Evolutionary conservation across 148 eudicot genomes (phyloP).

Genomic region (Simmondsia chinensis): DNA sequence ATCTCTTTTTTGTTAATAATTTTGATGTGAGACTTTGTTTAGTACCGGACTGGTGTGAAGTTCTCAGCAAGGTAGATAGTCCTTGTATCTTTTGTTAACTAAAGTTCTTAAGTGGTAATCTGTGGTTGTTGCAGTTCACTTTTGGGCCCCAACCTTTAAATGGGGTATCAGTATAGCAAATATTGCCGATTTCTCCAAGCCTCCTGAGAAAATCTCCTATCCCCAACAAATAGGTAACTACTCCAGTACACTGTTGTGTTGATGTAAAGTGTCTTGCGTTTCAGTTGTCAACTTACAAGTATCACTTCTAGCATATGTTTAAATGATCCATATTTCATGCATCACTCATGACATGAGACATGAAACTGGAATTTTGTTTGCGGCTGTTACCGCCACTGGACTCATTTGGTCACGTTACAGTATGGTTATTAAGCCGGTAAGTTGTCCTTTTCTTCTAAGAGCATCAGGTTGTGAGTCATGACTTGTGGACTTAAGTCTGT

Average conservation of each 20-base stretch:
- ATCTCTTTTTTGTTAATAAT: too few species aligned
- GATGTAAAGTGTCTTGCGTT: too few species aligned
- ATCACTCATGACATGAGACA: not conserved
- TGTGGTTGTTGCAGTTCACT: slow-evolving; percentile 41
- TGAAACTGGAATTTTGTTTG: not conserved
- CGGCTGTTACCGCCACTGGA: slow-evolving; percentile 26
- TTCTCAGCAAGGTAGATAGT: too few species aligned
- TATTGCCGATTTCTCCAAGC: slow-evolving; percentile 32
- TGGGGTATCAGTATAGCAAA: slow-evolving; percentile 37
- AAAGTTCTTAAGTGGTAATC: too few species aligned
- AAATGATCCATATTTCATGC: not conserved
- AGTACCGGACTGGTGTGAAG: too few species aligned
- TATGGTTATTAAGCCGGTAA: slow-evolving; percentile 27
- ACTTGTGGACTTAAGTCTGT: not conserved
- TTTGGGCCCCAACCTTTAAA: slow-evolving; percentile 37
- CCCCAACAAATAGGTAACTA: slow-evolving; percentile 29
- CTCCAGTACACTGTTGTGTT: too few species aligned
- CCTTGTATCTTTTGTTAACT: too few species aligned
- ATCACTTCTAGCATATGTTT: not conserved
- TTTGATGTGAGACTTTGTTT: too few species aligned
- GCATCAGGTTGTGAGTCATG: not conserved
- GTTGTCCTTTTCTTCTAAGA: not conserved
- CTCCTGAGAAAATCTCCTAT: slow-evolving; percentile 33
- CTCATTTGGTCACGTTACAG: slow-evolving; percentile 31
- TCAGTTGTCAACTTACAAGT: not conserved